Base-by-base conservation (phyloP, 805 yeast genomes). In the Metschnikowia dekortorum region DNA sequence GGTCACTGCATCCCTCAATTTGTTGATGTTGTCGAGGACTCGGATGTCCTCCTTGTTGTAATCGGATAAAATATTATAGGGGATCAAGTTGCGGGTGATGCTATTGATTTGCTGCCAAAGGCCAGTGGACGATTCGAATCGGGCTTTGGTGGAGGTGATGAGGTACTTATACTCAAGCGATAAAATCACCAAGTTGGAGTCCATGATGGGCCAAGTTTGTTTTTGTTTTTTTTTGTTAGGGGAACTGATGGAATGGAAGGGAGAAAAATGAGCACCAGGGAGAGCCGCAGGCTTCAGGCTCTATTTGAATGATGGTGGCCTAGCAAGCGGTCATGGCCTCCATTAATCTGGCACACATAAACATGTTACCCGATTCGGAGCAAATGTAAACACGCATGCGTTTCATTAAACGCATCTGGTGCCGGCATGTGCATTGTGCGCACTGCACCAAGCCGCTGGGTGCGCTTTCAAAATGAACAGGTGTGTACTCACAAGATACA, bases 61-160 rank as follows among this genome's bases (percentile, higher is more conserved):
- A 30, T 38, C 36, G 44, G 51, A 53, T 28, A 49, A 33, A 28
- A 46, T 38, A 26, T 48, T 38, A 47, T 57, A 56, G 9, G 60
- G 61, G 6, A 56, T 55, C 30, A 56, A 53, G 9, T 55, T 49
- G 34, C 48, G 48, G 18, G 61, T 51, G 49, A 53, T 50, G 16
- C 47, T 54, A 46, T 36, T 49, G 31, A 55, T 54, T 34, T 53
- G 53, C 40, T 57, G 61, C 77, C 77, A 73, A 46, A 68, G 61
- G 9, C 74, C 74, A 22, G 57, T 58, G 33, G 63, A 55, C 29
- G 75, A 61, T 54, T 66, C 68, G 47, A 50, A 65, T n/a, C 48
- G 52, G 16, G 63, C 51, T 18, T 37, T 49, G 30, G 39, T 47
- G 22, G 64, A 57, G 49, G 55, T 55, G 30, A 63, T 53, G 47